Percentiles rank a stretch among this genome's conserved stretches.
Evolutionary conservation across 2,329 filamentous ascomycete species (phyloP).

Genomic region (Aureobasidium sp.): DNA sequence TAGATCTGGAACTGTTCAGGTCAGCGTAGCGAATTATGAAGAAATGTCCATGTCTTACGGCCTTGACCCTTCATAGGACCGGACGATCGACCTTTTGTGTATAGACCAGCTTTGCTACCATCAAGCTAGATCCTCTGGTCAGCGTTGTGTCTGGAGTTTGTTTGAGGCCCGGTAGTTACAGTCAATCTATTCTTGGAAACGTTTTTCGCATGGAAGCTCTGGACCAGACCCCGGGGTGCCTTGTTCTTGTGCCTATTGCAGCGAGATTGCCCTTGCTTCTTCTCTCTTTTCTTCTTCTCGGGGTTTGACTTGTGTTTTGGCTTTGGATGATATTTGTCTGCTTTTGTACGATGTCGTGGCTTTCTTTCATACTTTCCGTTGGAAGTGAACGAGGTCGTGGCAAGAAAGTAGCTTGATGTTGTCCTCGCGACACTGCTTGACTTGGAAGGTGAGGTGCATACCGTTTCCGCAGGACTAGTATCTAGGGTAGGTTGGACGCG

Average conservation of each 20-base stretch:
- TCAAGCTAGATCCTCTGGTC: neutral
- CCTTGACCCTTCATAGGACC: slow-evolving; percentile 38
- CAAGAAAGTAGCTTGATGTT: neutral
- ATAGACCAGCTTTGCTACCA: slow-evolving; percentile 36
- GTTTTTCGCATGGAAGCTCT: slow-evolving; percentile 41
- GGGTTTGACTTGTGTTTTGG: slow-evolving; percentile 25
- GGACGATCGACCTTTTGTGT: slow-evolving; percentile 44
- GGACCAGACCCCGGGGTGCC: slow-evolving; percentile 32
- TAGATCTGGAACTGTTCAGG: slow-evolving; percentile 43
- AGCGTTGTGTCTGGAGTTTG: neutral
- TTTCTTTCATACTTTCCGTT: slow-evolving; percentile 35
- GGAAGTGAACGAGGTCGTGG: neutral
- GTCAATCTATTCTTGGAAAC: slow-evolving; percentile 41
- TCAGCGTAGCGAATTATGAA: slow-evolving; percentile 24
- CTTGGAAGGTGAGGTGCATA: neutral
- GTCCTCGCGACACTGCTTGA: neutral
- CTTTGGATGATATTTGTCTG: slow-evolving; percentile 40
- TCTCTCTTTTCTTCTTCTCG: slow-evolving; percentile 22
- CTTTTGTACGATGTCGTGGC: slow-evolving; percentile 41
- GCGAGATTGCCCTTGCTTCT: slow-evolving; percentile 21
- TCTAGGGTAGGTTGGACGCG: neutral
- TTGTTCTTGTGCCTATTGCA: slow-evolving; percentile 34
- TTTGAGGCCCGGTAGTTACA: slow-evolving; percentile 24
- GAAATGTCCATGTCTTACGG: slow-evolving; percentile 26
- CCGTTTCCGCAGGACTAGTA: neutral